Conservation (phyloP, 2,329 filamentous ascomycete genomes). For the Colletotrichum sp. region DNA sequence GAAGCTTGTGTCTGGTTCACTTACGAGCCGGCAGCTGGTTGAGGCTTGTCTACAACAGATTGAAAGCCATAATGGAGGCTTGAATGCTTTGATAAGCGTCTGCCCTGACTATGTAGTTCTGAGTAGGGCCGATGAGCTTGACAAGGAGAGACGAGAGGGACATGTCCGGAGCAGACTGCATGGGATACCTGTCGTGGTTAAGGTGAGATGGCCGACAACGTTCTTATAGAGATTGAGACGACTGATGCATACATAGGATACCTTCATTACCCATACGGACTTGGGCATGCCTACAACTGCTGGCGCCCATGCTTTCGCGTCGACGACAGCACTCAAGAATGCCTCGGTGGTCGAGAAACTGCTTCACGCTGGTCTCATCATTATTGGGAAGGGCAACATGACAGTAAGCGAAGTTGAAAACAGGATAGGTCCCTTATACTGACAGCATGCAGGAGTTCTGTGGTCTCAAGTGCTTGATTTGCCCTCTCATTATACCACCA, state of each 20-base stretch:
- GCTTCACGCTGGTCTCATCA: slow-evolving; percentile 40
- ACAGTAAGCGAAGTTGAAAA: slow-evolving; percentile 26
- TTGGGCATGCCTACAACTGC: slow-evolving; percentile 45
- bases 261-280: slow-evolving; percentile 39
- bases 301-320: slow-evolving; percentile 41
- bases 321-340: slow-evolving; percentile 37
- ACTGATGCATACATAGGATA: slow-evolving; percentile 28
- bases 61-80: slow-evolving; percentile 23
- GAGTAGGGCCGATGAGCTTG: slow-evolving; percentile 39
- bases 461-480: background rate
- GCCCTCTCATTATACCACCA: background rate
- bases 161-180: slow-evolving; percentile 41
- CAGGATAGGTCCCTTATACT: background rate
- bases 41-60: slow-evolving; percentile 27
- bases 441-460: background rate
- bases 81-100: slow-evolving; percentile 39
- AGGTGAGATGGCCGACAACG: slow-evolving; percentile 22
- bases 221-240: background rate
- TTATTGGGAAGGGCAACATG: slow-evolving; percentile 46
- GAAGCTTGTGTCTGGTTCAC: background rate
- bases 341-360: slow-evolving; percentile 41
- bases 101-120: slow-evolving; percentile 39
- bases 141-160: slow-evolving; percentile 40
- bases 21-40: slow-evolving; percentile 26
- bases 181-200: slow-evolving; percentile 45